These are phyloP conservation scores for Aspergillus sp. DNA, from an alignment of 2,329 filamentous ascomycete genomes.

Conservation along the genomic window DNA sequence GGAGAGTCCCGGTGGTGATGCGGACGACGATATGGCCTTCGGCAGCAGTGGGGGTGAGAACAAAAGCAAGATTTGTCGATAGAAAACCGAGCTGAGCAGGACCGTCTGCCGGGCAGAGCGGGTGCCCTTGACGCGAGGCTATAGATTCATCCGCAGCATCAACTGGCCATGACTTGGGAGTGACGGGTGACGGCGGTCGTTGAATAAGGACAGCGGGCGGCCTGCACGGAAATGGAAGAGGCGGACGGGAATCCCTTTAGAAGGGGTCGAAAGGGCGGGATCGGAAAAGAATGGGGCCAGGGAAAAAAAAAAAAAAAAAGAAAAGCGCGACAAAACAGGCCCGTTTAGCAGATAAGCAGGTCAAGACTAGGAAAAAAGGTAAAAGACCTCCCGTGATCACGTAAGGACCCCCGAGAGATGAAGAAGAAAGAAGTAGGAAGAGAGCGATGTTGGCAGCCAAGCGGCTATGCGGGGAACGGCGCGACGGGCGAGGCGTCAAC, in stretches of 20 bases:
- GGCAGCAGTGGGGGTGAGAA: constrained; percentile 4
- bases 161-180: constrained; percentile 37
- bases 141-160: constrained; percentile 42
- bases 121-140: constrained; percentile 38
- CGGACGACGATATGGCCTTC: constrained; percentile 1
- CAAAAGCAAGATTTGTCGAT: constrained; percentile 9
- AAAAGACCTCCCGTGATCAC: neutral
- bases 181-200: constrained; percentile 7
- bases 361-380: neutral
- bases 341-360: neutral
- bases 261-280: neutral
- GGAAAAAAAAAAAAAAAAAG: neutral
- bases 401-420: neutral
- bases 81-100: constrained; percentile 29
- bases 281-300: neutral
- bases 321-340: no score
- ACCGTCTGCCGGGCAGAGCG: constrained; percentile 47
- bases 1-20: constrained; percentile 4
- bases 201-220: constrained; percentile 12
- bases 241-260: neutral
- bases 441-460: constrained; percentile 8
- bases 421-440: constrained; percentile 6
- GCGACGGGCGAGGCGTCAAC: constrained; percentile 22
- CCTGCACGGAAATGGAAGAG: constrained; percentile 20
- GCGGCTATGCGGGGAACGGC: constrained; percentile 26